Percentiles rank a stretch among this genome's conserved stretches.
Evolutionary conservation across 768 basidiomycete genomes (phyloP).

Genomic region (Antrodiella citrinella): DNA sequence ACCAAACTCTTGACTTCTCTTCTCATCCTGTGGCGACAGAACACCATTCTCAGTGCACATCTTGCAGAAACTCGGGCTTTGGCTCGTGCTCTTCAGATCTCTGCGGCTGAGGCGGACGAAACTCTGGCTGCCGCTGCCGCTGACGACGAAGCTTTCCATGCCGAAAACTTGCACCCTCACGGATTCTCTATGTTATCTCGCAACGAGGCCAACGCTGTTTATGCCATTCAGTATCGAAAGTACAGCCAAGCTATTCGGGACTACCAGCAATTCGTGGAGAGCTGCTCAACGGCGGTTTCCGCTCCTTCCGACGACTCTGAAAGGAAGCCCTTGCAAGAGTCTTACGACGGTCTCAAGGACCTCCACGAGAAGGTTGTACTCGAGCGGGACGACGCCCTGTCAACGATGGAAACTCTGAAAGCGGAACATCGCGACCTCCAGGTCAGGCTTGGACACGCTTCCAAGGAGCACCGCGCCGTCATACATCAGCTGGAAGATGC

Average conservation of each 20-base stretch:
- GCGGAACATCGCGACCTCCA: neutral
- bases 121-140: neutral
- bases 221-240: neutral
- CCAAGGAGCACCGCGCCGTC: neutral
- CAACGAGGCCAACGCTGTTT: neutral
- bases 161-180: neutral
- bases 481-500: neutral
- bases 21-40: constrained; percentile 8
- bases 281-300: neutral
- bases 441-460: neutral
- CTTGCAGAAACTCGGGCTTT: neutral
- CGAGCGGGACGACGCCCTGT: neutral
- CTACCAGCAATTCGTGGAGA: neutral
- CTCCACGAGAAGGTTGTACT: neutral
- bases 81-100: neutral
- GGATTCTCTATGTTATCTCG: neutral
- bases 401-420: neutral
- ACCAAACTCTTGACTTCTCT: constrained; percentile 2
- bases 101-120: neutral
- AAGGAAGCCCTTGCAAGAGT: neutral
- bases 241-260: neutral
- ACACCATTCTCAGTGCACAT: neutral
- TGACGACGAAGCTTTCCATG: no score
- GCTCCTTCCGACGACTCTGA: neutral
- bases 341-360: neutral